These are phyloP conservation scores for Alternaria sp. DNA, from an alignment of 2,329 filamentous ascomycete genomes.

Conservation along the genomic window DNA sequence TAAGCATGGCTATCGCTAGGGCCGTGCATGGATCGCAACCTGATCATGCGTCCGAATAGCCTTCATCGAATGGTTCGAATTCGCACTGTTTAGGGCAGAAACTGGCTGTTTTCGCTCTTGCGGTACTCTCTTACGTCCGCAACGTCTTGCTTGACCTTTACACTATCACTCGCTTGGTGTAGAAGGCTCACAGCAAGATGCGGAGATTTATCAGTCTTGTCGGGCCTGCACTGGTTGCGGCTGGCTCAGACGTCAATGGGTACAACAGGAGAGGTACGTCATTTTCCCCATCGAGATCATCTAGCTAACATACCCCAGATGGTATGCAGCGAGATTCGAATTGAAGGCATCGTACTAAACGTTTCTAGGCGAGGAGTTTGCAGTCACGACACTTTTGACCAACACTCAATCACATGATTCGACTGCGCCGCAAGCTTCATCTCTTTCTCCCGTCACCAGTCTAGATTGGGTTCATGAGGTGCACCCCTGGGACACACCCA, in stretches of 20 bases:
- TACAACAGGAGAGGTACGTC: slow-evolving; percentile 26
- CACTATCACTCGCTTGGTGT: slow-evolving; percentile 31
- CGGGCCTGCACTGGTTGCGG: slow-evolving; percentile 22
- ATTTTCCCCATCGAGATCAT: background rate
- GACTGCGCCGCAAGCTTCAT: background rate
- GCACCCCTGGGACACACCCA: background rate
- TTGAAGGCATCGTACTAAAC: slow-evolving; percentile 1
- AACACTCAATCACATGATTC: background rate
- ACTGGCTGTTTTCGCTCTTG: slow-evolving; percentile 7
- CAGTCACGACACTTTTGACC: background rate
- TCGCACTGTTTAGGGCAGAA: slow-evolving; percentile 3
- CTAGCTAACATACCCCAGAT: slow-evolving; percentile 18
- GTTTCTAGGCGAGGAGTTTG: background rate
- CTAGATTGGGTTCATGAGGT: background rate
- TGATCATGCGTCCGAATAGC: slow-evolving; percentile 13
- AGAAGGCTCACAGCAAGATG: slow-evolving; percentile 26
- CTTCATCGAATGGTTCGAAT: slow-evolving; percentile 10
- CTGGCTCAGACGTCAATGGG: slow-evolving; percentile 15
- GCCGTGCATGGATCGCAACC: slow-evolving; percentile 33
- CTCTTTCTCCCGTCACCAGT: background rate
- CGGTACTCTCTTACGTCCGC: slow-evolving; percentile 2
- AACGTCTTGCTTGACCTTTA: slow-evolving; percentile 18
- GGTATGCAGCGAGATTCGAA: slow-evolving; percentile 16
- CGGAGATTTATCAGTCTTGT: slow-evolving; percentile 25
- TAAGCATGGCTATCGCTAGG: slow-evolving; percentile 17